Conservation (phyloP, 1,284 basidiomycete genomes). For the Puccinia polysora region DNA sequence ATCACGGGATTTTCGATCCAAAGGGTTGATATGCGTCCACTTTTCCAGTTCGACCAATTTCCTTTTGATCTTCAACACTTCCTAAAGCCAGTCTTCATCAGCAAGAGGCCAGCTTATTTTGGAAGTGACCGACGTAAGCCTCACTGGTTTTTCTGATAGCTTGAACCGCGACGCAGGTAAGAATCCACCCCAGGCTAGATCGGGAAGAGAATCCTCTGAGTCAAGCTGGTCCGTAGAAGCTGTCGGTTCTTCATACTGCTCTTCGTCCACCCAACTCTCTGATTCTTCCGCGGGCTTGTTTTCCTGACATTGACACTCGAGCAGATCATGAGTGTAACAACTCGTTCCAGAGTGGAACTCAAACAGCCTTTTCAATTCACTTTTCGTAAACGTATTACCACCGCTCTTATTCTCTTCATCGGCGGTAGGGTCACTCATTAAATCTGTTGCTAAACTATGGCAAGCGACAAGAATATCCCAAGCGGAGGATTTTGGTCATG, state of each 20-base stretch:
- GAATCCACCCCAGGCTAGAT: constrained; percentile 18
- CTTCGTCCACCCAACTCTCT: constrained; percentile 14
- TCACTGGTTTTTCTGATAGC: constrained; percentile 1
- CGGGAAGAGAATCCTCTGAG: constrained; percentile 43
- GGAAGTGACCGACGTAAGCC: background rate
- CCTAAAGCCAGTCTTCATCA: background rate
- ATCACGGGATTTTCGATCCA: constrained; percentile 17
- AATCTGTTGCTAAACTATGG: constrained; percentile 32
- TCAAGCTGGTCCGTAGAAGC: constrained; percentile 34
- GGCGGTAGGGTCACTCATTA: constrained; percentile 13
- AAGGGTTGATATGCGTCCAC: constrained; percentile 30
- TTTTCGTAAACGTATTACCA: constrained; percentile 47
- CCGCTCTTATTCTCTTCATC: constrained; percentile 15
- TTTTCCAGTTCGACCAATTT: constrained; percentile 41
- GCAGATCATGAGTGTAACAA: constrained; percentile 78
- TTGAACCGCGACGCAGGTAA: constrained; percentile 24
- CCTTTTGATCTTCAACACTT: constrained; percentile 19
- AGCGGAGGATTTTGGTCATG: background rate
- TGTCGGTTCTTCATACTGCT: constrained; percentile 2
- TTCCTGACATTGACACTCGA: constrained; percentile 49
- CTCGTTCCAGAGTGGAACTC: constrained; percentile 71
- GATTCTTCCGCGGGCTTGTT: constrained; percentile 46
- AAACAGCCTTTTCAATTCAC: constrained; percentile 69
- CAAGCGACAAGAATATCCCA: background rate
- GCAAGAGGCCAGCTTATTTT: background rate